Percentiles rank a stretch among this genome's conserved stretches.
phyloP scores from a whole-genome alignment of 139 green algal genomes.

The Zygnema circumcarinatum region DNA sequence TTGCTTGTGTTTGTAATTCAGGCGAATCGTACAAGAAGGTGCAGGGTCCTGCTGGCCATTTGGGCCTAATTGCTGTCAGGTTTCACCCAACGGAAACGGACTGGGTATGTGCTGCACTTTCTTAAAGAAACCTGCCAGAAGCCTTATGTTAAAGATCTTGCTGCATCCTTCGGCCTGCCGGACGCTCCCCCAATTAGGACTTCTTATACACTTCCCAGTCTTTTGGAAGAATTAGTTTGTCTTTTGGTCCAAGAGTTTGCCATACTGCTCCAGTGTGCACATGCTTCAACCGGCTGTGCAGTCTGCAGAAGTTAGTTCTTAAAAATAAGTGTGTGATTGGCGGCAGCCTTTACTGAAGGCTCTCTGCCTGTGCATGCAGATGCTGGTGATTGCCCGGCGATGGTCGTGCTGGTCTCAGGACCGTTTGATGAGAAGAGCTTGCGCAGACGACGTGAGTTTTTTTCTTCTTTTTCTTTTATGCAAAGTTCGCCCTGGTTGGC shows the following conservation, averaged over 20 bases:
- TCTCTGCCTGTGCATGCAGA: constrained; percentile 24
- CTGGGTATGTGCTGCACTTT: constrained; percentile 46
- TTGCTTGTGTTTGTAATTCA: constrained; percentile 9
- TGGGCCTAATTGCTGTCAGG: constrained; percentile 43
- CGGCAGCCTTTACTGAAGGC: too few relatives aligned
- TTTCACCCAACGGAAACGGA: constrained; percentile 49
- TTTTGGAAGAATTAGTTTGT: too few relatives aligned
- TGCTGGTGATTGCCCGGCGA: constrained; percentile 37
- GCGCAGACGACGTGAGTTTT: constrained; percentile 52
- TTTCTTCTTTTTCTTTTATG: not conserved
- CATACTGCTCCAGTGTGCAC: too few relatives aligned
- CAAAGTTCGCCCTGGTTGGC: not conserved
- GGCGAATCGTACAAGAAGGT: constrained; percentile 52
- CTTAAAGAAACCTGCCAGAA: too few relatives aligned
- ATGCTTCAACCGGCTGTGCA: too few relatives aligned
- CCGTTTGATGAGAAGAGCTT: not conserved
- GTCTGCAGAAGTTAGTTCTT: too few relatives aligned
- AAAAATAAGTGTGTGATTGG: too few relatives aligned
- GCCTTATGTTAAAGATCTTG: too few relatives aligned
- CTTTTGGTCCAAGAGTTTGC: too few relatives aligned
- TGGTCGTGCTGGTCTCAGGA: constrained; percentile 54
- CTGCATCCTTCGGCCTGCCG: too few relatives aligned
- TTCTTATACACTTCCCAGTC: too few relatives aligned
- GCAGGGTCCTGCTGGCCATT: constrained; percentile 46
- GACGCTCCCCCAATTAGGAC: too few relatives aligned